Base-by-base conservation (phyloP, 768 basidiomycete genomes). In the Termitomyces sp. region DNA sequence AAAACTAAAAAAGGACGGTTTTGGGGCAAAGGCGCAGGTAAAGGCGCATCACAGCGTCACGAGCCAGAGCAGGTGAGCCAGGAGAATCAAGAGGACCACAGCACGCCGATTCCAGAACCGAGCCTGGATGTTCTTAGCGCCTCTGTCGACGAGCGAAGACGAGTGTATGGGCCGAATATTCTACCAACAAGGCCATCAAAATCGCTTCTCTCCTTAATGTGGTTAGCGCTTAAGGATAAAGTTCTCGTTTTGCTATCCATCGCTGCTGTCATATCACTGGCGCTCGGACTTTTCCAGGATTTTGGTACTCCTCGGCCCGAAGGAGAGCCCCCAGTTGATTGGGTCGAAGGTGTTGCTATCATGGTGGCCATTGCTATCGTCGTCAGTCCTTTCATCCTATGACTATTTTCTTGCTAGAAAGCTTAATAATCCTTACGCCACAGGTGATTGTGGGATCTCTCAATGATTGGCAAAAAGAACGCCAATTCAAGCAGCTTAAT, bases 401-500 rank as follows among this genome's bases (percentile, higher is more conserved):
- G 31, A 25, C 11, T 23, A 0, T 13, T 29, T 10, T 51, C 42
- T 29, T 39, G 15, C n/a, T 39, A 44, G 20, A 18, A 20, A 39
- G 32, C 22, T 41, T 38, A 18, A 46, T 45, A n/a, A 18, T 73
- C 40, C 13, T 35, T 45, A 46, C 61, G 15, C 29, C 43, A 44
- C 56, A 89, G 88, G 87, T 92, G 54, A 63, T 93, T 40, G 96
- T 99, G 53, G 96, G 96, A 29, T 94, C 94, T 12, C 61, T 98
- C 41, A 98, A 98, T 64, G 97, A 99, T 70, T 99, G 91, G 89
- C 94, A 98, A 71, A 98, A 98, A 71, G 97, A 99, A 70, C 86
- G 86, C 2, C 97, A 98, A 71, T 99, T 99, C 76, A 85, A 88
- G 63, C 78, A 76, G 18, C 81, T 99, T 39, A 98, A 98, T 65